Percentiles rank a stretch among this genome's conserved stretches.
Evolutionary conservation across 1,284 basidiomycete species (phyloP).

Genomic region (Sporisorium exsertum): DNA sequence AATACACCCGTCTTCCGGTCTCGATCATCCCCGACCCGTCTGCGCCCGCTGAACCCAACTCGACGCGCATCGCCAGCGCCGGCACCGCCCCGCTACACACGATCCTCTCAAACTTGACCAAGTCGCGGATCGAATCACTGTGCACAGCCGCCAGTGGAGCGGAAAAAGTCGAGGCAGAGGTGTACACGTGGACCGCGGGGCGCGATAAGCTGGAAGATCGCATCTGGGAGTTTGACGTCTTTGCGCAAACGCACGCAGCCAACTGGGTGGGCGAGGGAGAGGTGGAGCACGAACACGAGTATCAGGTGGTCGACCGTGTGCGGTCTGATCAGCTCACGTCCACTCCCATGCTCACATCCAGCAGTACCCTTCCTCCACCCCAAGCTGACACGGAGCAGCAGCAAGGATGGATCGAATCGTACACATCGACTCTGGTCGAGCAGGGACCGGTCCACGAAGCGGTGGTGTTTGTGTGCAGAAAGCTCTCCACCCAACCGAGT

Average conservation of each 20-base stretch:
- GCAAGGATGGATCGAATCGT: conserved; percentile 9
- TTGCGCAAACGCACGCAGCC: conserved; percentile 33
- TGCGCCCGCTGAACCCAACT: conserved; percentile 21
- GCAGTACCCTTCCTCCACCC: not conserved
- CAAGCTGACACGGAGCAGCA: not conserved
- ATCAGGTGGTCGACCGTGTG: conserved; percentile 41
- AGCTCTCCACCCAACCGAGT: conserved; percentile 29
- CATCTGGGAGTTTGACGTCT: conserved; percentile 53
- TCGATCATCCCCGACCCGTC: conserved; percentile 23
- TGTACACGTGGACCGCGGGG: conserved; percentile 47
- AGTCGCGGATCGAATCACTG: conserved; percentile 16
- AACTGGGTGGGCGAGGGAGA: conserved; percentile 39
- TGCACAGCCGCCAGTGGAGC: not conserved
- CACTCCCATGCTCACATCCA: not conserved
- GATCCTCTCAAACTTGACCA: conserved; percentile 32
- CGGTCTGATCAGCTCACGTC: not conserved
- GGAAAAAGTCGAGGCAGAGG: conserved; percentile 21
- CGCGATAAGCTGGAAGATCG: conserved; percentile 19
- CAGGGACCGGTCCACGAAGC: conserved; percentile 1
- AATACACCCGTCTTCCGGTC: conserved; percentile 38
- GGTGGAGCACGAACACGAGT: conserved; percentile 49
- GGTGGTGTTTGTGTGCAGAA: conserved; percentile 10
- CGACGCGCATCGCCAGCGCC: conserved; percentile 27
- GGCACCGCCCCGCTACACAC: conserved; percentile 27
- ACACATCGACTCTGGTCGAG: conserved; percentile 2